Base-by-base conservation (phyloP, 768 basidiomycete species). In the Tricholoma saponaceum region DNA sequence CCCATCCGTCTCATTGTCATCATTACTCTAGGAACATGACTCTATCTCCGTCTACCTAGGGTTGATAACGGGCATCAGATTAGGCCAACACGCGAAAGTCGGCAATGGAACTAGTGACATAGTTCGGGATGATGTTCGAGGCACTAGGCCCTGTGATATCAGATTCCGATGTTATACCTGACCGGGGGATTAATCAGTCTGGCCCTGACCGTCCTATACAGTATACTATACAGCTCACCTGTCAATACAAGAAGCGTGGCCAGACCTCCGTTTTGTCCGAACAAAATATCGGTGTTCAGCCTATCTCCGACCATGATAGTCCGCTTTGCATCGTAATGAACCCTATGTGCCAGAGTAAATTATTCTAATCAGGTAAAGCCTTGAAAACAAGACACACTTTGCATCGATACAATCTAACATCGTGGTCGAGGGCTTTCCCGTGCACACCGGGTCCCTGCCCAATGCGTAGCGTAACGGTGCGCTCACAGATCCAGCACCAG, bases 261-360 rank as follows among this genome's bases (percentile, higher is more conserved):
- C 20, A 97, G 79, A 25, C 92, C 92, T 41, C 93, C 92, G 47
- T 83, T 82, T 68, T 91, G 81, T 51, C 96, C 97, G 66, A 98
- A 99, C 52, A 90, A 73, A 64, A 99, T 98, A 72, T 99, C 96
- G 5, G 97, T 98, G 69, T 92, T 89, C 62, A 99, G 79, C 59
- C 96, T 84, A 74, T 99, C 96, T 41, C 96, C 96, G 46, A 98
- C 79, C 93, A 99, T 98, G 69, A 98, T 85, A 14, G 95, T 95
- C 53, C 86, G 78, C 59, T 80, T 75, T 43, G 92, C 92, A 72
- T 98, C 90, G 69, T 92, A 95, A 49, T 90, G 70, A 63, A 95
- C 85, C 71, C 95, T 97, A 65, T 43, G 56, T n/a, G 8, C 30
- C 30, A 23, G 35, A 43, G 46, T 20, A 58, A 41, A 5, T 18